Evolutionary conservation across 177 flowering plant genomes (phyloP).

Genomic region (Vitis hybrid): DNA sequence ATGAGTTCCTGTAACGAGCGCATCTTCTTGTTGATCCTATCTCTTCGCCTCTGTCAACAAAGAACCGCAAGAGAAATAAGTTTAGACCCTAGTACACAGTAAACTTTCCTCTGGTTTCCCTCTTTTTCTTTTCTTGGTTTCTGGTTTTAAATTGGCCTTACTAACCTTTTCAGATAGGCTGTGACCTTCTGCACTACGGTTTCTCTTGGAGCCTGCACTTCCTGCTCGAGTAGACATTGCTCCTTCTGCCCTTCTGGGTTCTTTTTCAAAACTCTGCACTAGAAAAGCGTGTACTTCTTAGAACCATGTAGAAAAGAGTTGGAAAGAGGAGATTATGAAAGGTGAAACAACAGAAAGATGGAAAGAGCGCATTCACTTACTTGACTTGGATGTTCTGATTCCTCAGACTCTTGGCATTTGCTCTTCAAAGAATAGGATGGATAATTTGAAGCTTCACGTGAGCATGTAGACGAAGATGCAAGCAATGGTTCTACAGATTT

Average conservation of each 20-base stretch:
- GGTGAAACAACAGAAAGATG: background rate
- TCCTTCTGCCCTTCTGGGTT: constrained; percentile 2
- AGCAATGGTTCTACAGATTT: background rate
- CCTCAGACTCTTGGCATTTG: constrained; percentile 9
- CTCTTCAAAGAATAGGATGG: constrained; percentile 8
- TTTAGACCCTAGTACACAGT: background rate
- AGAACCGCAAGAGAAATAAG: background rate
- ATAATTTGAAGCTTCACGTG: constrained; percentile 18
- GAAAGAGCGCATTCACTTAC: constrained; percentile 4
- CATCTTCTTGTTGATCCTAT: constrained; percentile 40
- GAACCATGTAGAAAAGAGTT: background rate
- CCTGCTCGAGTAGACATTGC: constrained; percentile 3
- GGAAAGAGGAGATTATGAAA: background rate
- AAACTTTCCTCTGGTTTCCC: background rate
- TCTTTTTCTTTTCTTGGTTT: background rate
- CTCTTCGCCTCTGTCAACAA: constrained; percentile 34
- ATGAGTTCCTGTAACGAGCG: constrained; percentile 30
- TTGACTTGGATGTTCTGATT: constrained; percentile 4
- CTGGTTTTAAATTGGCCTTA: background rate
- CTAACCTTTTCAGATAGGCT: constrained; percentile 33
- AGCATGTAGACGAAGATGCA: constrained; percentile 17
- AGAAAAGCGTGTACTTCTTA: background rate
- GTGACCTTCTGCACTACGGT: constrained; percentile 22
- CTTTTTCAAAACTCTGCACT: constrained; percentile 16
- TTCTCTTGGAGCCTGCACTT: constrained; percentile 18